Evolutionary conservation across 148 eudicot genomes (phyloP), one percentile per base, ranked within the genome.

Genomic region (Amaranthus cruentus): DNA sequence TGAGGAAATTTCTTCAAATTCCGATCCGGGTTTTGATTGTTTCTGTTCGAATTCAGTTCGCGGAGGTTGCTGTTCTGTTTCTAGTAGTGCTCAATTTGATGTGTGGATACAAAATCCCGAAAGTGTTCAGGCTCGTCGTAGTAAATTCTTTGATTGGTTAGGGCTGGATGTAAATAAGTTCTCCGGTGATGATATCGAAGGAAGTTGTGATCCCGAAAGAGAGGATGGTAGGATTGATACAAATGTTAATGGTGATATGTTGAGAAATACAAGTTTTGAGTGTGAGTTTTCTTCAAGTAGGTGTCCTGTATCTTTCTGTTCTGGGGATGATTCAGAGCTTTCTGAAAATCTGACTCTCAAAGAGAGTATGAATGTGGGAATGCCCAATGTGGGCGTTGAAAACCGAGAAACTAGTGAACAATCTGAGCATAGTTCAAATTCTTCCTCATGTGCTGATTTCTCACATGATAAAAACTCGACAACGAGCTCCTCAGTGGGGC

Each of bases 111-210:
- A 78, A 64, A 82, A 81, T 55, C 95, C 90, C 3, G 73, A 51
- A 58, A 92, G 97, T 76, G 88, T 96, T 73, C 77, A 85, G 42
- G 84, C 94, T 55, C 89, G 99, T 63, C 83, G 97, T 1, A 84
- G 83, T 62, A 86, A 87, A 70, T 96, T 96, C 86, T 80, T 87
- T 52, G 73, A 82, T 43, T 75, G 78, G 82, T 82, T 96, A 83
- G 97, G 89, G 21, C 70, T 87, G 73, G 81, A 83, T 78, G 80
- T 73, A 9, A 73, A 80, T 63, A 66, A n/a, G 61, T 47, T 48
- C 50, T 62, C 76, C 38, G 71, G 68, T 73, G 69, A 85, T 60
- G 73, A 62, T 70, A 54, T 18, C 9, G 80, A 70, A 43, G 76
- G 75, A 62, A 74, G 77, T 58, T 76, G 73, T 60, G 84, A 55